These are phyloP conservation scores for Rheum nobile DNA, from an alignment of 148 eudicot species.

Conservation along the genomic window DNA sequence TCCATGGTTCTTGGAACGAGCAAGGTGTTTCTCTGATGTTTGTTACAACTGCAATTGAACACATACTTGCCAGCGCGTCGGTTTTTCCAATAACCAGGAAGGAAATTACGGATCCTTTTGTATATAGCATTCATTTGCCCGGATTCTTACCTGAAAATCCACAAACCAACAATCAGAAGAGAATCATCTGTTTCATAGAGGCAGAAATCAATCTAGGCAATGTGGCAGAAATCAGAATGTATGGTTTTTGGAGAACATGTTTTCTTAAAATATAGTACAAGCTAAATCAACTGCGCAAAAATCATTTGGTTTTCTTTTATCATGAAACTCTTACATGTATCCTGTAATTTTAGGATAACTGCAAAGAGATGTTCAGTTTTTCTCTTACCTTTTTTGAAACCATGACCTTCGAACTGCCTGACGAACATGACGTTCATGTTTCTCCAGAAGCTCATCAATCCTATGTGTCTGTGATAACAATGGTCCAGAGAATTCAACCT, in stretches of 20 bases:
- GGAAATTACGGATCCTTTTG: background rate
- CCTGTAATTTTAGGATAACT: background rate
- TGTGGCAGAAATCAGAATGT: too few relatives aligned
- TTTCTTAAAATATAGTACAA: background rate
- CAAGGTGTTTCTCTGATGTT: background rate
- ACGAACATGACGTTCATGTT: constrained; percentile 6
- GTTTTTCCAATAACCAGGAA: background rate
- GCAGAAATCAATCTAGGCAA: background rate
- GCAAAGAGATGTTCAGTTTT: background rate
- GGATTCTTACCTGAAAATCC: background rate
- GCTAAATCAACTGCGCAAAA: too few relatives aligned
- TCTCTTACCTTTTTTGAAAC: constrained; percentile 8
- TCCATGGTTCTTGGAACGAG: background rate
- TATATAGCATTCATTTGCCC: background rate
- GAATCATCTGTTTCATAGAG: background rate
- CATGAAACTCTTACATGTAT: too few relatives aligned
- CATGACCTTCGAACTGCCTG: constrained; percentile 9
- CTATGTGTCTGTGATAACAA: constrained; percentile 2
- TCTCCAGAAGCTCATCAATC: constrained; percentile 10
- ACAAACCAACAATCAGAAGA: background rate
- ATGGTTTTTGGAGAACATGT: background rate
- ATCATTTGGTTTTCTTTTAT: too few relatives aligned
- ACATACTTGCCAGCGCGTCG: background rate
- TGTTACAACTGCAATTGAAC: background rate
- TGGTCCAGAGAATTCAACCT: constrained; percentile 10